phyloP scores from a whole-genome alignment of 2,329 filamentous ascomycete species.

The Monosporascus sp. region DNA sequence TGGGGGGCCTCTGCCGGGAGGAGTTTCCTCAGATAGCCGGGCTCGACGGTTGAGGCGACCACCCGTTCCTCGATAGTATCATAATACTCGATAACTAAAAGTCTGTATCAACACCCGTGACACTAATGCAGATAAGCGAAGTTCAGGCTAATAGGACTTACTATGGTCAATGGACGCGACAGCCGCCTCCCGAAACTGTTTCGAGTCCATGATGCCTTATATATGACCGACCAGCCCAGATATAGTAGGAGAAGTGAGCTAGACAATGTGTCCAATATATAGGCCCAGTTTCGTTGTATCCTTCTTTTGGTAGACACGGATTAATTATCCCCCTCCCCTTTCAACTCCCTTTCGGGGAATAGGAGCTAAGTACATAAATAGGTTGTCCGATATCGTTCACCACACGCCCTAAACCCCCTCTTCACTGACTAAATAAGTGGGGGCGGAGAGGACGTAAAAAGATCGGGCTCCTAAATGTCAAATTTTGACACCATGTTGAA shows the following conservation, averaged over 20 bases:
- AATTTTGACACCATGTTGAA: too few relatives aligned
- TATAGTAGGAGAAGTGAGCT: not conserved
- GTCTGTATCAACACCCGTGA: conserved; percentile 1
- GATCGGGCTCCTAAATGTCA: too few relatives aligned
- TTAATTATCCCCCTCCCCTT: too few relatives aligned
- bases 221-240: not conserved
- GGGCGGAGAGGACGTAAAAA: too few relatives aligned
- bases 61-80: conserved; percentile 64
- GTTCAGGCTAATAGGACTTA: conserved; percentile 37
- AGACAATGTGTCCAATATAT: not conserved
- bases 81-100: conserved; percentile 75
- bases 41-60: conserved; percentile 72
- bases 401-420: too few relatives aligned
- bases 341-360: too few relatives aligned
- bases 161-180: conserved; percentile 78
- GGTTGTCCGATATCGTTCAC: not conserved
- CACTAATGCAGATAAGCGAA: conserved; percentile 2
- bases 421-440: too few relatives aligned
- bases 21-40: conserved; percentile 78
- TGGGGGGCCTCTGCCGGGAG: conserved; percentile 64
- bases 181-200: conserved; percentile 73
- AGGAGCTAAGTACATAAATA: not conserved
- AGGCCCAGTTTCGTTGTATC: not conserved
- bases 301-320: too few relatives aligned
- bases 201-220: conserved; percentile 60